phyloP scores from a whole-genome alignment of 108 stramenopile species.

The Stephanodiscus minutulus region DNA sequence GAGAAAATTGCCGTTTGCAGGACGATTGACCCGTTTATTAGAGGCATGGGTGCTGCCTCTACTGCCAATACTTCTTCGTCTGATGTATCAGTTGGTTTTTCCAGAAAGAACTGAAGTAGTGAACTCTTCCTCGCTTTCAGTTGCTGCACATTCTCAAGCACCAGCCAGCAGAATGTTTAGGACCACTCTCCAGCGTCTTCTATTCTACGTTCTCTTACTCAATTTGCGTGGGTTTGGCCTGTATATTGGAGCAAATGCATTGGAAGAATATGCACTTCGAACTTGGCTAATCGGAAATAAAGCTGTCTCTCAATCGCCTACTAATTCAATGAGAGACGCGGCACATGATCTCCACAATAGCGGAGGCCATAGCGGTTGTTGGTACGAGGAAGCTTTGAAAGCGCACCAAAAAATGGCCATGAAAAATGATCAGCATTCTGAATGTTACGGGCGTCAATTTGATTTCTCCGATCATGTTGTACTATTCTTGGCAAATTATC shows the following conservation, averaged over 20 bases:
- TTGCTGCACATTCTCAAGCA: not conserved
- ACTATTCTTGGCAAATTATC: conserved; percentile 76
- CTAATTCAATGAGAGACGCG: conserved; percentile 38
- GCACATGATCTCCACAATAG: conserved; percentile 29
- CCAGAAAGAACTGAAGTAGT: conserved; percentile 9
- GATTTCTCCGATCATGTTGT: conserved; percentile 92
- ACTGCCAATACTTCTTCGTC: conserved; percentile 72
- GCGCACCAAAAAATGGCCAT: conserved; percentile 34
- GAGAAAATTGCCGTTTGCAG: conserved; percentile 51
- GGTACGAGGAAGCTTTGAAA: conserved; percentile 63
- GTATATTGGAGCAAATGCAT: conserved; percentile 61
- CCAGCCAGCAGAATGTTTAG: not conserved
- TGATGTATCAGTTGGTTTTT: conserved; percentile 25
- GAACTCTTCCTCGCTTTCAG: not conserved
- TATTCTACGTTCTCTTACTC: conserved; percentile 64
- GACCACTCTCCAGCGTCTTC: conserved; percentile 43
- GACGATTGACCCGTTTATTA: conserved; percentile 60
- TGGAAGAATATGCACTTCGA: conserved; percentile 58
- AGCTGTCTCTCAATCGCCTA: conserved; percentile 28
- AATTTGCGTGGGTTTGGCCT: conserved; percentile 71
- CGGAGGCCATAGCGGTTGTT: conserved; percentile 45
- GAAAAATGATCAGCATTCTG: conserved; percentile 28
- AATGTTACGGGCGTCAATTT: conserved; percentile 65
- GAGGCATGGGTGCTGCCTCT: conserved; percentile 83
- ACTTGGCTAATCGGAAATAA: conserved; percentile 29